A percentile compares a stretch with the other conserved stretches of the same genome.
Conservation (phyloP, 805 yeast species). For the Myxozyma neotropica region DNA sequence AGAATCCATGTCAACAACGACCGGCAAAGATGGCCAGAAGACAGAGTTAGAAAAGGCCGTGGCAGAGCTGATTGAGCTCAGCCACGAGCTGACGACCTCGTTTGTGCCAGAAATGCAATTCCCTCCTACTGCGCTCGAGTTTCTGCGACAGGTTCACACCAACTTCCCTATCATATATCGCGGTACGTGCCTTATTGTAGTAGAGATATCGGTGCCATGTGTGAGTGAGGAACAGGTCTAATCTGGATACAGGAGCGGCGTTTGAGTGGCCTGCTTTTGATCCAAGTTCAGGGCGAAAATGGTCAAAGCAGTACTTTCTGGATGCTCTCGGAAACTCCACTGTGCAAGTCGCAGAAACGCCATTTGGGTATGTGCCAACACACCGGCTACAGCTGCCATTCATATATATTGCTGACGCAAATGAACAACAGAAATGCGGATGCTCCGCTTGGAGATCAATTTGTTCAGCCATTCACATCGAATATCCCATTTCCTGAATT, state of each 20-base stretch:
- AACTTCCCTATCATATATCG: conserved; percentile 26
- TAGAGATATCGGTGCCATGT: not conserved
- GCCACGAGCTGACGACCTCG: conserved; percentile 27
- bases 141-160: conserved; percentile 23
- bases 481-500: conserved; percentile 37
- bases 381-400: not conserved
- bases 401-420: conserved; percentile 6
- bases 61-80: conserved; percentile 15
- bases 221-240: not conserved
- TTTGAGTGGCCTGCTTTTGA: conserved; percentile 30
- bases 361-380: conserved; percentile 20
- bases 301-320: conserved; percentile 21
- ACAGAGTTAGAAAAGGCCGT: conserved; percentile 2
- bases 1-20: not conserved
- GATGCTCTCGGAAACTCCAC: conserved; percentile 3
- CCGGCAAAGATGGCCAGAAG: not conserved
- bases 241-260: conserved; percentile 17
- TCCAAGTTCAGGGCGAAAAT: conserved; percentile 7
- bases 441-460: conserved; percentile 41
- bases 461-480: conserved; percentile 42
- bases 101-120: conserved; percentile 13
- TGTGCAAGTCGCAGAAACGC: conserved; percentile 27
- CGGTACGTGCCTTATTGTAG: conserved; percentile 9
- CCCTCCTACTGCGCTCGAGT: conserved; percentile 21
- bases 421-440: conserved; percentile 43